Base-by-base conservation (phyloP, 257 asterid genomes). In the Plantago major region DNA sequence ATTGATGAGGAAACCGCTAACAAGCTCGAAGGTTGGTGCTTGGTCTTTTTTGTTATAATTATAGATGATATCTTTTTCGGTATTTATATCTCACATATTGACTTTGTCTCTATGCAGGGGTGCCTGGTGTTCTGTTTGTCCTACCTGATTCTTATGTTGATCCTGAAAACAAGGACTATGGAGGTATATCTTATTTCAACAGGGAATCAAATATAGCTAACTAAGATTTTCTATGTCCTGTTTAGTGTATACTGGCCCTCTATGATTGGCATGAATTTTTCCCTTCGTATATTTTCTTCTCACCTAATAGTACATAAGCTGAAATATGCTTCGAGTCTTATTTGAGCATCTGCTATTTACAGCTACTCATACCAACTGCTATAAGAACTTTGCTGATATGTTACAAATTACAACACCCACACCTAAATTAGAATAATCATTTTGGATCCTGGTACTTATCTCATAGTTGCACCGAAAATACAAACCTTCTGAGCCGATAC, bases 71-170 rank as follows among this genome's bases (percentile, higher is more conserved):
- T 52, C 33, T 0, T 46, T 11, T 38, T 37, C 9, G 37, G 9
- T 3, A 2, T 64, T 46, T 13, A 22, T 53, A 9, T 33, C 8
- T 33, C 55, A 16, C 12, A 14, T 15, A 15, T n/a, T 54, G 58
- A 42, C 15, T 9, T 17, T 11, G 1, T 33, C 42, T 46, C 10
- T 56, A 0, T 64, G 68, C 89, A 92, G 97, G 96, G 58, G 33
- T 89, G 79, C 95, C 96, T 18, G 99, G 99, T 40, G 97, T 92
- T 70, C 86, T 92, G 40, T 92, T 92, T 74, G 97, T 92, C 67
- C 88, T 92, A 46, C 97, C 97, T 0, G 99, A 92, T 75, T 92
- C 99, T n/a, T 92, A 89, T 72, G 99, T 92, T 53, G 99, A 92
- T 70, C 81, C 97, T 3, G 99, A 89, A 76, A 84, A 92, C 86